Percentiles rank a stretch among this genome's conserved stretches.
phyloP scores from a whole-genome alignment of 352 stramenopile genomes.

The Globisporangium spinosum region DNA sequence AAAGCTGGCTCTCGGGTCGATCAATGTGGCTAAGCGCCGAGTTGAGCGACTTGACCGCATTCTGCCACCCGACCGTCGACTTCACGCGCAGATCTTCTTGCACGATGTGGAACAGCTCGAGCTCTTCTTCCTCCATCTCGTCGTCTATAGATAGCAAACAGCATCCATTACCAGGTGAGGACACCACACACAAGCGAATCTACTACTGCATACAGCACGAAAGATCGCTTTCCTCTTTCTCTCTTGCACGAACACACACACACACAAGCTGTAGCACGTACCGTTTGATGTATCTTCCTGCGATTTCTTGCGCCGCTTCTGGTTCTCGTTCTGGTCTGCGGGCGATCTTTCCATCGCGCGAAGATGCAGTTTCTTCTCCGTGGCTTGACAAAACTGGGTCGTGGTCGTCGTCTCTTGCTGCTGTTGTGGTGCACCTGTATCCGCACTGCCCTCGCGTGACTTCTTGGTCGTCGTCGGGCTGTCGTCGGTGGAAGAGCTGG shows the following conservation, averaged over 20 bases:
- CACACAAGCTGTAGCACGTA: not conserved
- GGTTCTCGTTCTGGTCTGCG: constrained; percentile 42
- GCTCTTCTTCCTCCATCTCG: constrained; percentile 80
- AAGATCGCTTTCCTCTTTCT: not conserved
- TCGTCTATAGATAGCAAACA: constrained; percentile 24
- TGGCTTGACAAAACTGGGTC: constrained; percentile 10
- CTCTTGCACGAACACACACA: not conserved
- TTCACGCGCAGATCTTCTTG: constrained; percentile 84
- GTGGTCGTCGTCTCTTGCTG: constrained; percentile 13
- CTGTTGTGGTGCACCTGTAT: constrained; percentile 4
- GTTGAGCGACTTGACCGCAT: constrained; percentile 83
- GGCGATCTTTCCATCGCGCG: constrained; percentile 53
- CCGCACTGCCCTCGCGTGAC: constrained; percentile 12
- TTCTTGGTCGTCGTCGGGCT: constrained; percentile 23
- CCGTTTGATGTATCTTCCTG: constrained; percentile 36
- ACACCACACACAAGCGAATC: no score
- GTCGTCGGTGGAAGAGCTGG: constrained; percentile 13
- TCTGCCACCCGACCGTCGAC: constrained; percentile 89
- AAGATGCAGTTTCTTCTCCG: constrained; percentile 61
- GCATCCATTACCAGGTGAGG: constrained; percentile 4
- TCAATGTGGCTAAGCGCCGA: constrained; percentile 68
- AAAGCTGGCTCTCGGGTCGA: constrained; percentile 64
- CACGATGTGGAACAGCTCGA: constrained; percentile 82
- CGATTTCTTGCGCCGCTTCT: constrained; percentile 69
- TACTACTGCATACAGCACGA: not conserved